Base-by-base conservation (phyloP, 75 land plant genomes). In the Sequoia sempervirens region DNA sequence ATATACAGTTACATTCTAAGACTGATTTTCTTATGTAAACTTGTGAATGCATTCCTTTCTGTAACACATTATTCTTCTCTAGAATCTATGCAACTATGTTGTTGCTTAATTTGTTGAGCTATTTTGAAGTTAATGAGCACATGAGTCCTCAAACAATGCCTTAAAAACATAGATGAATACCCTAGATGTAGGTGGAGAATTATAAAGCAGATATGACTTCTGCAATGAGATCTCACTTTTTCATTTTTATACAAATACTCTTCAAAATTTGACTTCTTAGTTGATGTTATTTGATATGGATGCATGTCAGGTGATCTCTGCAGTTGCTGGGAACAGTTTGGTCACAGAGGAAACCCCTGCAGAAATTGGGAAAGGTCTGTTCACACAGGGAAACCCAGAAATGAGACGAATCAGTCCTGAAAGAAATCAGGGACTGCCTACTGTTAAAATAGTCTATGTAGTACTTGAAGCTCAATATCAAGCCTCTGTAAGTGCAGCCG, bases 381-480 rank as follows among this genome's bases (percentile, higher is more conserved):
- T 96, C 93, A 97, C 98, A 1, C 94, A 94, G 82, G 93, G 95
- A 45, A 78, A 87, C 1, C 99, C 92, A 1, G 99, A 94, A 43
- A 92, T 97, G 34, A 91, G 99, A 37, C 84, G 99, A 64, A 92
- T 97, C 64, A 84, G 90, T 10, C 99, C 99, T 2, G 93, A 92
- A 14, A 70, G 84, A 38, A 82, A 74, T 70, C 85, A 80, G 0
- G 87, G 89, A 12, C 91, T 94, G 28, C 93, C 96, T 26, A 86
- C 85, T 3, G 99, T 97, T 34, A 97, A 97, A 84, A 87, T 97
- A 20, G 98, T 97, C 17, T 97, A 97, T 74, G 99, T 97, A 1
- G 99, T 97, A 12, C 87, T 97, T 5, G 96, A 96, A 84, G 99
- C 99, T 28, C 98, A 96, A 86, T 96, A 97, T 86, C 98, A 97